These are phyloP conservation scores for Plasmodium reichenowi DNA, from an alignment of 169 alveolate species.

Conservation along the genomic window DNA sequence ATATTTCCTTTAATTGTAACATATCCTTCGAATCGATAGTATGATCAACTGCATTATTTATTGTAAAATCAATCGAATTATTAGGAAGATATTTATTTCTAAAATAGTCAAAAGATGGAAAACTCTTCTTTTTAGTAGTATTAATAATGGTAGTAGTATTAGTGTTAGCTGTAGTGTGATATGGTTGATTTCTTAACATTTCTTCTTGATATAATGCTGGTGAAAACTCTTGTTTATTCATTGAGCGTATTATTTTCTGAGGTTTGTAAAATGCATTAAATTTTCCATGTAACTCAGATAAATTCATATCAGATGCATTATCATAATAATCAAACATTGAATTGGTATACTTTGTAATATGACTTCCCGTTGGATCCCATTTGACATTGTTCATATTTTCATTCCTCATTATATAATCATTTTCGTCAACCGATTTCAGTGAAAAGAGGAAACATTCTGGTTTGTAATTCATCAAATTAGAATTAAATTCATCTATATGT, in stretches of 20 bases:
- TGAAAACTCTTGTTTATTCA: constrained; percentile 27
- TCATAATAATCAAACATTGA: constrained; percentile 52
- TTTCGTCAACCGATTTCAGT: constrained; percentile 55
- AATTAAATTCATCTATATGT: constrained; percentile 36
- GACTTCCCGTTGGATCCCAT: constrained; percentile 16
- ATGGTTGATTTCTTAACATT: constrained; percentile 12
- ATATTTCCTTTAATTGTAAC: constrained; percentile 56
- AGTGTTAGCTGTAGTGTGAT: too few relatives aligned
- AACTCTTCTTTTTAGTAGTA: constrained; percentile 17
- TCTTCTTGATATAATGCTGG: constrained; percentile 17
- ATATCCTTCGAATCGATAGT: constrained; percentile 45
- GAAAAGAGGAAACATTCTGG: constrained; percentile 25
- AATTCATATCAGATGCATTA: constrained; percentile 37
- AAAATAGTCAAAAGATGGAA: constrained; percentile 27
- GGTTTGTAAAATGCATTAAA: constrained; percentile 14
- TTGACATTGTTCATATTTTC: constrained; percentile 14
- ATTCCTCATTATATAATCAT: constrained; percentile 23
- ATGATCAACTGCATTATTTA: constrained; percentile 48
- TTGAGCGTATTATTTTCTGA: constrained; percentile 17
- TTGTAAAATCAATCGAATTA: constrained; percentile 10
- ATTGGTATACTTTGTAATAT: constrained; percentile 30
- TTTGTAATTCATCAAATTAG: constrained; percentile 25
- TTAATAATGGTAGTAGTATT: too few relatives aligned
- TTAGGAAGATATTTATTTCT: constrained; percentile 17
- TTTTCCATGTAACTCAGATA: constrained; percentile 26